These are phyloP conservation scores for Vitis amurensis DNA, from an alignment of 164 flowering plant species.

Conservation along the genomic window DNA sequence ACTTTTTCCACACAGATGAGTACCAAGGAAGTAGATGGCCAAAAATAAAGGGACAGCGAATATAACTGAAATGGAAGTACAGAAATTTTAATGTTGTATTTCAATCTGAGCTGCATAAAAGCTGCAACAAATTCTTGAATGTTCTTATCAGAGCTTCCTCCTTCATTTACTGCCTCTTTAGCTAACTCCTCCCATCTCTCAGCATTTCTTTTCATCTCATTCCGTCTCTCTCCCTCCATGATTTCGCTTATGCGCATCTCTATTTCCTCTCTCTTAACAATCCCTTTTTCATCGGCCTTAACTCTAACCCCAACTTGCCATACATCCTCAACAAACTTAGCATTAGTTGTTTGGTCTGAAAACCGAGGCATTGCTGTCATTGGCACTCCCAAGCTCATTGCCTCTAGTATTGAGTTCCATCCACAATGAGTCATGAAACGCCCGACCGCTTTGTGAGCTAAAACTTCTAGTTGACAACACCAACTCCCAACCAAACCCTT, in stretches of 20 bases:
- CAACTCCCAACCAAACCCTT: conserved; percentile 45
- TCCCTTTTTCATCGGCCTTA: conserved; percentile 32
- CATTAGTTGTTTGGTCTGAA: conserved; percentile 52
- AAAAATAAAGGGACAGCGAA: too few relatives aligned
- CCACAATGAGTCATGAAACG: conserved; percentile 63
- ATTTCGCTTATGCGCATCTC: conserved; percentile 36
- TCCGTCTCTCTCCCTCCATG: conserved; percentile 41
- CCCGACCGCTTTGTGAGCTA: conserved; percentile 43
- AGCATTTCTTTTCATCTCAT: conserved; percentile 33
- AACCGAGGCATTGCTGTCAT: conserved; percentile 51
- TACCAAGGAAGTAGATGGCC: too few relatives aligned
- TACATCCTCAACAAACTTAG: conserved; percentile 43
- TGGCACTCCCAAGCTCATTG: conserved; percentile 56
- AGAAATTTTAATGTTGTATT: too few relatives aligned
- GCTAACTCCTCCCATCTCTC: conserved; percentile 42
- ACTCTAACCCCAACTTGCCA: conserved; percentile 50
- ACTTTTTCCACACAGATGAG: too few relatives aligned
- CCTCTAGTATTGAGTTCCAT: conserved; percentile 55
- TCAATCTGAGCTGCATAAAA: not conserved
- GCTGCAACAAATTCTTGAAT: conserved; percentile 35
- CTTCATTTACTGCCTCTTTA: conserved; percentile 36
- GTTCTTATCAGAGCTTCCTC: conserved; percentile 47
- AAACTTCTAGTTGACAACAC: conserved; percentile 45
- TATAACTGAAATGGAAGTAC: too few relatives aligned
- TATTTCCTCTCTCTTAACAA: conserved; percentile 34